Evolutionary conservation across 352 stramenopile genomes (phyloP), one percentile per base, ranked within the genome.

Genomic region (Pythium rishiriense): DNA sequence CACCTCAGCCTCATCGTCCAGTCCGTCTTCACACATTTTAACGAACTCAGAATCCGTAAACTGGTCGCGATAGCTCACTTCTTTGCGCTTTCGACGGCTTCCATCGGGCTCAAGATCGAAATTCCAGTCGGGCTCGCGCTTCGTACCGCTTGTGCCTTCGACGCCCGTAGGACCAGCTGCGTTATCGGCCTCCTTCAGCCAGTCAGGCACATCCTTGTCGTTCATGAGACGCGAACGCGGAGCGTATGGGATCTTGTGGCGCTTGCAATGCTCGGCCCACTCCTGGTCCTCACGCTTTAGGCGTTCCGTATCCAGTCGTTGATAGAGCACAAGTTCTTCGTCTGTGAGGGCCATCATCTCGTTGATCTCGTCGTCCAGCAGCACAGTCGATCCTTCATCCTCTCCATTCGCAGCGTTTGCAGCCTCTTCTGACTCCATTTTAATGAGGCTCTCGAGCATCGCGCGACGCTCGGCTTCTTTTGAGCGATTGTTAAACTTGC

Each of bases 291-390:
- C 84, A 8, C 82, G 81, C 12, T 69, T 58, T 19, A 80, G 71
- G 17, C 87, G 83, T 47, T 94, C 83, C 4, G 61, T 64, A 37
- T 96, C 87, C 15, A 96, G 37, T 19, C 75, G 66, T 39, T 96
- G 83, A 62, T 96, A 96, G 64, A 94, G 62, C 24, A 76, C 75
- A 24, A 94, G 70, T 51, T 96, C 87, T 49, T 91, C 86, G 10
- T 94, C 85, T 0, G 87, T 96, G 22, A 96, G 64, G n/a, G 87
- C 87, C 87, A 96, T 96, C 80, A 96, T 93, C 58, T 87, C 84
- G 64, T 96, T 96, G 43, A 96, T 90, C 64, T 96, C 85, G 59
- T 96, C 87, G 51, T 96, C 86, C 35, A 88, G 25, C 19, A 94
- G 60, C 41, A 96, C 83, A 0, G 74, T 87, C 5, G 76, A 75